Conservation (phyloP, 495 filamentous ascomycete species). For the Hyaloscypha bicolor region DNA sequence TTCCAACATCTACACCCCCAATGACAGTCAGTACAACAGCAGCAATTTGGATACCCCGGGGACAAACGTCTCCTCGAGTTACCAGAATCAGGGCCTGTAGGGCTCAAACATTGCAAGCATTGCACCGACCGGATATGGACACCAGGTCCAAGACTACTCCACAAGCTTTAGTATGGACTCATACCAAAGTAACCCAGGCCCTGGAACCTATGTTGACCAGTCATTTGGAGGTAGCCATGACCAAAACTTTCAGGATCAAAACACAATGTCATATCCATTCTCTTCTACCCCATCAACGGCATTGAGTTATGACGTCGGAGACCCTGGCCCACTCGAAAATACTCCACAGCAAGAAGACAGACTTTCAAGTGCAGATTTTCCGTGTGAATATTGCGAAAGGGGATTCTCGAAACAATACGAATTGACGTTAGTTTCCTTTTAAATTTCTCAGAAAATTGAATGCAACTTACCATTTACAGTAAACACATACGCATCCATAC, state of each 20-base stretch:
- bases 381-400: neutral
- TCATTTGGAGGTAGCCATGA: neutral
- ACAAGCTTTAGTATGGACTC: neutral
- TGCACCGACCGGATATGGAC: neutral
- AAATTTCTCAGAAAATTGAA: neutral
- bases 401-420: neutral
- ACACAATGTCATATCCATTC: neutral
- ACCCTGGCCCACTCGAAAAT: neutral
- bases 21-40: neutral
- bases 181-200: neutral
- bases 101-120: neutral
- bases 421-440: slow-evolving; percentile 5
- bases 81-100: slow-evolving; percentile 6
- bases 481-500: slow-evolving; percentile 6
- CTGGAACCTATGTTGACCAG: neutral
- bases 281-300: neutral
- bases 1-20: neutral
- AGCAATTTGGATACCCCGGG: neutral
- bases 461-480: slow-evolving; percentile 3
- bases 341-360: neutral
- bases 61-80: neutral
- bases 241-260: neutral
- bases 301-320: neutral
- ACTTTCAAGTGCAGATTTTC: neutral
- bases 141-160: neutral